Evolutionary conservation across 345 rosid species (phyloP).

Genomic region (thale cress (Arabidopsis thaliana)): TAIR10.1 NC_003075.7:8444001-8444500

Average conservation of each 20-base stretch:
- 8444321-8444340: no score
- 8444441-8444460: neutral
- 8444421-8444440: neutral
- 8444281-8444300: conserved; percentile 21
- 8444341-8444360: no score
- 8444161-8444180: conserved; percentile 23
- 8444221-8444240: conserved; percentile 22
- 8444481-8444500: neutral
- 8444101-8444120: conserved; percentile 42
- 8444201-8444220: conserved; percentile 28
- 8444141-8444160: conserved; percentile 33
- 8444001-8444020: neutral
- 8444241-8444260: conserved; percentile 23
- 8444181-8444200: neutral
- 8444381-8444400: no score
- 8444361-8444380: no score
- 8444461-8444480: neutral
- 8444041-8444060: conserved; percentile 23
- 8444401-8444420: no score
- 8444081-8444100: conserved; percentile 26
- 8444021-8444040: neutral
- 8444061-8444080: neutral
- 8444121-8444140: conserved; percentile 40
- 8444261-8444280: conserved; percentile 1
- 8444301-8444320: no score